Conservation (phyloP, 169 alveolate species). For the Fabrea salina region DNA sequence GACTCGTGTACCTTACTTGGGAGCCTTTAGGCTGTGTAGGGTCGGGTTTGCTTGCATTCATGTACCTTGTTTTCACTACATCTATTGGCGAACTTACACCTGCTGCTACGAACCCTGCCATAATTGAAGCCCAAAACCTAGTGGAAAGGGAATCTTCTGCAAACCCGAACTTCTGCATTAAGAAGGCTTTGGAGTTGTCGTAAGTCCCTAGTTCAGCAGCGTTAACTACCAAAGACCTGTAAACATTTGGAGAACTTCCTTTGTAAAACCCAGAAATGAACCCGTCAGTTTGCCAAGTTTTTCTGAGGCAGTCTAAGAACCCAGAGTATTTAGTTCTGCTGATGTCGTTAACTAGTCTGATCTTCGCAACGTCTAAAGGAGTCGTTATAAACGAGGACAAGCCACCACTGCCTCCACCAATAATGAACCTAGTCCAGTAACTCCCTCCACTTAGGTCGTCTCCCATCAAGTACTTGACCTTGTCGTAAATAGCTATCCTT, state of each 20-base stretch:
- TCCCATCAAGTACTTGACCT: not conserved
- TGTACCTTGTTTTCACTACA: conserved; percentile 57
- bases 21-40: conserved; percentile 3
- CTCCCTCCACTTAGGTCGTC: not conserved
- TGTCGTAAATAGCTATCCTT: conserved; percentile 17
- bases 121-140: conserved; percentile 24
- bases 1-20: conserved; percentile 26
- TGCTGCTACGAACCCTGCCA: conserved; percentile 56
- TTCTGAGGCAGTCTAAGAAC: not conserved
- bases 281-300: conserved; percentile 15
- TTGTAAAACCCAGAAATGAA: conserved; percentile 15
- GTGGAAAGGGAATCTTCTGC: not conserved
- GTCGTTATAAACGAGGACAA: not conserved
- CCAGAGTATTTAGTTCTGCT: not conserved
- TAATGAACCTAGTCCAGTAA: not conserved
- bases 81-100: conserved; percentile 55
- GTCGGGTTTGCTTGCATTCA: conserved; percentile 32
- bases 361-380: conserved; percentile 22
- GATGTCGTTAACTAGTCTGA: conserved; percentile 18
- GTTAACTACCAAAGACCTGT: conserved; percentile 18
- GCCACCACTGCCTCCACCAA: conserved; percentile 29
- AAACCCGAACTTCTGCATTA: conserved; percentile 8
- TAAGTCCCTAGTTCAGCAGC: conserved; percentile 26
- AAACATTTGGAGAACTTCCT: conserved; percentile 19
- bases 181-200: conserved; percentile 15